Conservation (phyloP, 345 rosid species). For the Hevea brasiliensis region DNA sequence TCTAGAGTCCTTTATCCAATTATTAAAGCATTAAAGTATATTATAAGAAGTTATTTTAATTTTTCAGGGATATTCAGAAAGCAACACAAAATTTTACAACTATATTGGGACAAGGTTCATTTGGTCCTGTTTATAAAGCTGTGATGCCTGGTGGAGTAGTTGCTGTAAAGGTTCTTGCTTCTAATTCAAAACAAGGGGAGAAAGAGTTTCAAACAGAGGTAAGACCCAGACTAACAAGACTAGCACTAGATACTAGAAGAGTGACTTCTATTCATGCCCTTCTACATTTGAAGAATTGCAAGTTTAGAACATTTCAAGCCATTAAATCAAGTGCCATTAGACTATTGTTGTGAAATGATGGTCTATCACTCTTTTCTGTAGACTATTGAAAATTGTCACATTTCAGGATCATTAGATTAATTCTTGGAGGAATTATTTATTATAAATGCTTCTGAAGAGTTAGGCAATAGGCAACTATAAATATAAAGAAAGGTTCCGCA, state of each 20-base stretch:
- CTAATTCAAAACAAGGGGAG: constrained; percentile 87
- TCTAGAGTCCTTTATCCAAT: background rate
- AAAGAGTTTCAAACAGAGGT: constrained; percentile 97
- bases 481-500: background rate
- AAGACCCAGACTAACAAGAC: constrained; percentile 9
- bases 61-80: constrained; percentile 86
- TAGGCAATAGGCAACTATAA: no score
- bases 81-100: constrained; percentile 85
- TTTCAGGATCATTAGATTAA: no score
- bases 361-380: no score
- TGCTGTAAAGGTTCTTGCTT: constrained; percentile 92
- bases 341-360: no score
- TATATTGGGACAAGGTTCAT: constrained; percentile 83
- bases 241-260: background rate
- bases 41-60: background rate
- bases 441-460: no score
- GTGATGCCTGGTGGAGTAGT: constrained; percentile 57
- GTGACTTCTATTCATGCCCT: background rate
- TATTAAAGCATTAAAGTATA: background rate
- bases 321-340: no score
- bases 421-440: no score
- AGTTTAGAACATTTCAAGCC: no score
- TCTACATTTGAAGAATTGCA: background rate
- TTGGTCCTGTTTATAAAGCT: constrained; percentile 94
- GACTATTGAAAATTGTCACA: no score